Conservation (phyloP, 495 filamentous ascomycete species). For the Daldinia concentrica region DNA sequence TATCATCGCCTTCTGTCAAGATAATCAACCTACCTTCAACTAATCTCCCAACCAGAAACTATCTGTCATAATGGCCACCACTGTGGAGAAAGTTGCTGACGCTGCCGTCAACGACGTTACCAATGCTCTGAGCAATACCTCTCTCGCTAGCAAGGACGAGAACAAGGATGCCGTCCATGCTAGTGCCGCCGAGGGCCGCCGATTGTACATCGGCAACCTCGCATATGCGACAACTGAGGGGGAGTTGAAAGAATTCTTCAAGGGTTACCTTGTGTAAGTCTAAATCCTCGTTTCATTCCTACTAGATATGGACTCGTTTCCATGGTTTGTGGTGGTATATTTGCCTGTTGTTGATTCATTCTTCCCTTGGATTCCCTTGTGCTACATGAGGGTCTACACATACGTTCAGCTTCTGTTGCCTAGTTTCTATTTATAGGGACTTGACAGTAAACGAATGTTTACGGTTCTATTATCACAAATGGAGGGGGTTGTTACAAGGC, state of each 20-base stretch:
- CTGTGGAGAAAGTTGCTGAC: conserved; percentile 69
- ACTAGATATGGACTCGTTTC: conserved; percentile 3
- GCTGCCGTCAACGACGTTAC: conserved; percentile 80
- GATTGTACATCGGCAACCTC: conserved; percentile 99
- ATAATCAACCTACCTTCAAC: conserved; percentile 49
- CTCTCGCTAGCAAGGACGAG: conserved; percentile 67
- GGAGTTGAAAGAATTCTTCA: conserved; percentile 99
- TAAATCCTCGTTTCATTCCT: conserved; percentile 1
- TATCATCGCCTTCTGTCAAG: conserved; percentile 47
- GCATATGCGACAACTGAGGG: conserved; percentile 99
- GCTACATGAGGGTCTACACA: conserved; percentile 3
- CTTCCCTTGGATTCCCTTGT: conserved; percentile 21
- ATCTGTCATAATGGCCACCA: conserved; percentile 66
- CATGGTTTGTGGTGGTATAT: background rate
- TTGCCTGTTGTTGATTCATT: conserved; percentile 16
- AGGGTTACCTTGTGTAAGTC: conserved; percentile 96
- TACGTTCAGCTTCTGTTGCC: background rate
- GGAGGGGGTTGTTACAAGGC: background rate
- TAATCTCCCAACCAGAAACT: conserved; percentile 50
- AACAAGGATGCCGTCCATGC: conserved; percentile 85
- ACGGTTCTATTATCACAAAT: background rate
- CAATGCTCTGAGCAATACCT: conserved; percentile 81
- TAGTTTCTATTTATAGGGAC: background rate
- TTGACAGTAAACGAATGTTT: conserved; percentile 2
- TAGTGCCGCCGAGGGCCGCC: conserved; percentile 97